Base-by-base conservation (phyloP, 108 stramenopile genomes). In the Skeletonema costatum region DNA sequence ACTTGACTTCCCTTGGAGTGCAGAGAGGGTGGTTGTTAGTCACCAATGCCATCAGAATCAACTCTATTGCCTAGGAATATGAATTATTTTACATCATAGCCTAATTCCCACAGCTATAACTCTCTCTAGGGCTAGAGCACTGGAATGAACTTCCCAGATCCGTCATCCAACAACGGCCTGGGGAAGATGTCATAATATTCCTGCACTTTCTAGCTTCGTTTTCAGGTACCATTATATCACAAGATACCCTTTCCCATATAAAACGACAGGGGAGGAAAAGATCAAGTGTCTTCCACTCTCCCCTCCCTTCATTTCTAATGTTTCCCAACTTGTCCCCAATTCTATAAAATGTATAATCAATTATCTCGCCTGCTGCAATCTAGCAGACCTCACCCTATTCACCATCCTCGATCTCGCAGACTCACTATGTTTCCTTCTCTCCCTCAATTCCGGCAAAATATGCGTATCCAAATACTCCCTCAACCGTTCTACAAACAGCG, bases 401-500 rank as follows among this genome's bases (percentile, higher is more conserved):
- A 56, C 10, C 63, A 64, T 39, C 25, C 63, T 64, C 32, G 63
- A 38, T 10, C 21, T 25, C 12, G 35, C 4, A 5, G 53, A 56
- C 44, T 46, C 44, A 3, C 16, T 16, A 25, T 56, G 25, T 25
- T 29, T 21, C 64, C 44, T 63, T 58, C 64, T 56, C 33, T 17
- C 73, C 33, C 31, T 66, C 10, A 86, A 50, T 74, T 76, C 65
- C 6, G 91, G 90, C 87, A 90, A 68, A 17, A 96, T 84, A 59
- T 92, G 84, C 30, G 71, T 82, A 42, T 93, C 90, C 77, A 96
- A 65, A 73, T 82, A 96, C 68, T 93, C 91, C 38, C 85, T 83
- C 16, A 96, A 51, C 53, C 89, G 80, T 31, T 90, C 88, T 38
- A 93, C 85, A 77, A 96, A 96, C 73, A 93, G 74, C 21, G 91